These are phyloP conservation scores for Lentinula novae-zelandiae DNA, from an alignment of 1,284 basidiomycete species.

Conservation along the genomic window DNA sequence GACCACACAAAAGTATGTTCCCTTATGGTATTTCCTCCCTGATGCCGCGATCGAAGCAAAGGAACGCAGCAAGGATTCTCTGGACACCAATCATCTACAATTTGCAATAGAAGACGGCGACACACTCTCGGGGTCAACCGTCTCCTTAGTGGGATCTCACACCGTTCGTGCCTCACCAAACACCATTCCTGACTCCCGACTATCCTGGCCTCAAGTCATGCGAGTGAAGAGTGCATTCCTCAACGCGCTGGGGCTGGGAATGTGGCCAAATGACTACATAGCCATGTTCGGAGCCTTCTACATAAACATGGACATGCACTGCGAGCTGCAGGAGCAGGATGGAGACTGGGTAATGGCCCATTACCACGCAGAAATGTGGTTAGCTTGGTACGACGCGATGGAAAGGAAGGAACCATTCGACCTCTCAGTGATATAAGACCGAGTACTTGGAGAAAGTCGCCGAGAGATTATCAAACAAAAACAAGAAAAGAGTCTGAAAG, in stretches of 20 bases:
- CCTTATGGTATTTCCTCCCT: background rate
- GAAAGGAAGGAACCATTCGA: background rate
- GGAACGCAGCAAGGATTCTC: background rate
- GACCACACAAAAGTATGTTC: background rate
- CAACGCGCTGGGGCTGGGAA: background rate
- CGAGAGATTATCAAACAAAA: background rate
- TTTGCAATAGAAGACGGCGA: background rate
- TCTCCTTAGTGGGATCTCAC: background rate
- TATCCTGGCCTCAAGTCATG: background rate
- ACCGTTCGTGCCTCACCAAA: background rate
- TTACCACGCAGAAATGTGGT: constrained; percentile 1
- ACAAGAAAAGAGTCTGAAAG: too few relatives aligned
- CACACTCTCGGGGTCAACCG: background rate
- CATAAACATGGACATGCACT: constrained; percentile 9
- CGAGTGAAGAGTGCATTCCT: background rate
- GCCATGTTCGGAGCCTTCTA: constrained; percentile 2
- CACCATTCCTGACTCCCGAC: background rate
- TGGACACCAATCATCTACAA: background rate
- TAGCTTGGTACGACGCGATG: background rate
- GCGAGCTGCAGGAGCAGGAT: background rate
- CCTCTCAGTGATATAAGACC: constrained; percentile 4
- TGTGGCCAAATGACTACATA: background rate
- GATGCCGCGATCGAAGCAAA: background rate
- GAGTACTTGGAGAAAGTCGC: background rate
- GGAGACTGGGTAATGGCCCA: background rate